Percentiles rank a stretch among this genome's conserved stretches.
Conservation (phyloP, 257 asterid species). For the Ocimum tenuiflorum region DNA sequence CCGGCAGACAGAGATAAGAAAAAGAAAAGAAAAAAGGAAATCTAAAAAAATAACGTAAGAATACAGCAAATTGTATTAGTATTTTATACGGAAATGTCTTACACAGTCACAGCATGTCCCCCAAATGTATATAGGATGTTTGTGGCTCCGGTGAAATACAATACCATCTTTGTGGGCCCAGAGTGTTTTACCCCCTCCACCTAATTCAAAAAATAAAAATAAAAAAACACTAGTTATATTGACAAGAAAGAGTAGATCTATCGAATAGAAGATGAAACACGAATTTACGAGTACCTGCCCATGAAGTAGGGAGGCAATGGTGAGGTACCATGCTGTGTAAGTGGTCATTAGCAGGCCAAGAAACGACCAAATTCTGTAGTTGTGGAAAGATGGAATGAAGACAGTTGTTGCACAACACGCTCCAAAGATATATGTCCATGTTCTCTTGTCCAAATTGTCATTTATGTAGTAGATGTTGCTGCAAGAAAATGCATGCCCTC, state of each 20-base stretch:
- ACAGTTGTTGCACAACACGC: conserved; percentile 96
- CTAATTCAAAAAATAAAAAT: conserved; percentile 21
- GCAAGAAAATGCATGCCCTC: no score
- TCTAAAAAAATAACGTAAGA: not conserved
- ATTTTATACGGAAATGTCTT: conserved; percentile 29
- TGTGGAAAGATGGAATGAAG: conserved; percentile 85
- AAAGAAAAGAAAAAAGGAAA: not conserved
- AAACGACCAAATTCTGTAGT: conserved; percentile 88
- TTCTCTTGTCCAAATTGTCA: conserved; percentile 93
- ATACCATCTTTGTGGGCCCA: conserved; percentile 69
- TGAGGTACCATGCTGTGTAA: conserved; percentile 91
- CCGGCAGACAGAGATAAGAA: conserved; percentile 4
- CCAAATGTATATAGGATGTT: conserved; percentile 93
- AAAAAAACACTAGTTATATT: no score
- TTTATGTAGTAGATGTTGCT: conserved; percentile 92
- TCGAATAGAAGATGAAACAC: no score
- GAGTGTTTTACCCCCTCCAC: conserved; percentile 71
- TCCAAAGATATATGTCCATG: conserved; percentile 89
- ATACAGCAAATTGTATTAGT: no score
- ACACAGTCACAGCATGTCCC: conserved; percentile 98
- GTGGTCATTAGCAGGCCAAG: conserved; percentile 84
- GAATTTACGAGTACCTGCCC: conserved; percentile 61
- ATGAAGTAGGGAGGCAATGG: conserved; percentile 76
- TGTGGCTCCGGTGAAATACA: conserved; percentile 88
- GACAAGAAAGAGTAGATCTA: no score